Base-by-base conservation (phyloP, 129 eudicot species). In the Flaveria robusta region DNA sequence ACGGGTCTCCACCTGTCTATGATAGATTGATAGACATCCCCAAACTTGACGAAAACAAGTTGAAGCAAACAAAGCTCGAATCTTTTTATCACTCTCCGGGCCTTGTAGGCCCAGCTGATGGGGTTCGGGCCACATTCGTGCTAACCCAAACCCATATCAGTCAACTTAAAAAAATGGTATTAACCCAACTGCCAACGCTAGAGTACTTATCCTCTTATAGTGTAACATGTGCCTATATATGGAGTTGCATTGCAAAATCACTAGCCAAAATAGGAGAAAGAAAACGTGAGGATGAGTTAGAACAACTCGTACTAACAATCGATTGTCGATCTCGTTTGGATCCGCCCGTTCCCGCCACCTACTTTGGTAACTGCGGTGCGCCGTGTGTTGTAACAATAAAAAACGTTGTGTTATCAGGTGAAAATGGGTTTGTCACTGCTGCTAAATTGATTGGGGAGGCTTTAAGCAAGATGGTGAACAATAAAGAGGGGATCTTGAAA, bases 281-380 rank as follows among this genome's bases (percentile, higher is more conserved):
- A 60, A 52, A 20, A n/a, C 60, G 72, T 4, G 84, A 80, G 10
- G 79, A 82, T 2, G 81, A 74, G 56, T 77, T 81, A 19, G 93
- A 86, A 79, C 75, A 55, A 14, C 79, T 86, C 43, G 64, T 67
- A 2, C 22, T 80, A 16, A 50, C 89, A 1, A 55, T 80, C 1
- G 86, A 87, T 79, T 83, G 86, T 64, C 85, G 95, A n/a, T 74
- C 87, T 1, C 84, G 89, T 3, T 5, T 77, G 16, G 77, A 85
- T 63, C 92, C 92, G 1, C 84, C 89, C 3, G 13, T 83, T 29
- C 87, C 87, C 6, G 52, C 31, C 19, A 74, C 76, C 52, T 88
- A 82, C 71, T 88, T 85, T 9, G 87, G 92, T 0, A 88, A 85
- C 34, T 87, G 85, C 13, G 22, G 82, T 3, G 77, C 66, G 0